Base-by-base conservation (phyloP, 2,329 filamentous ascomycete genomes). In the Beauveria australis region DNA sequence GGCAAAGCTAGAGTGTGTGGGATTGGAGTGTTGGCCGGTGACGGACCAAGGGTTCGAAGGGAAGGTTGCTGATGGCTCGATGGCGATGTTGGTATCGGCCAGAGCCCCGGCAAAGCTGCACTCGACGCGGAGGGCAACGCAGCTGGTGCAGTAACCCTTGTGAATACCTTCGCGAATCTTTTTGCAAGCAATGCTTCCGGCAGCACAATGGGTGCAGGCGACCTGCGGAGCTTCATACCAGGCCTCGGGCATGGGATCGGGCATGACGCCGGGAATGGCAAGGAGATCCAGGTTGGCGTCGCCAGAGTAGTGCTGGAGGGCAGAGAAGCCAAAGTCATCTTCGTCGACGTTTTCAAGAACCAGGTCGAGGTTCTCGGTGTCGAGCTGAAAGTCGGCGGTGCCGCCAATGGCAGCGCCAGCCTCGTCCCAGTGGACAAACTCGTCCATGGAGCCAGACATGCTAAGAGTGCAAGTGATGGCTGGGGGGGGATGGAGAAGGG, bases 361-460 rank as follows among this genome's bases (percentile, higher is more conserved):
- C 18, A 86, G 75, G 61, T 81, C 80, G 65, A 85, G 76, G 69
- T 80, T 71, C 53, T 71, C 69, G 28, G 61, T 62, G 61, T 65
- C 65, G 6, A 57, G 52, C 59, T 71, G 66, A 62, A 72, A 68
- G 63, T 68, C 66, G 63, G 69, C 66, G 30, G 16, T 19, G 22
- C 30, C 58, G 59, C 69, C 72, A 61, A 73, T 67, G 46, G 71
- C 70, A 47, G 76, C 73, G 51, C 73, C 79, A 54, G 78, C 76
- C 61, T 78, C 73, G 66, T 85, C 81, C 82, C 84, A 87, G 69
- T 85, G 77, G 70, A 89, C 81, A 69, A 88, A 85, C 63, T 86
- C 81, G 60, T 87, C 84, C 76, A 81, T 75, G 59, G 84, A 79
- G 60, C 82, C 67, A 61, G 60, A 33, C 47, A 53, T 62, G 43